These are phyloP conservation scores for Astrocystis sublimbata DNA, from an alignment of 495 filamentous ascomycete species.

Conservation along the genomic window DNA sequence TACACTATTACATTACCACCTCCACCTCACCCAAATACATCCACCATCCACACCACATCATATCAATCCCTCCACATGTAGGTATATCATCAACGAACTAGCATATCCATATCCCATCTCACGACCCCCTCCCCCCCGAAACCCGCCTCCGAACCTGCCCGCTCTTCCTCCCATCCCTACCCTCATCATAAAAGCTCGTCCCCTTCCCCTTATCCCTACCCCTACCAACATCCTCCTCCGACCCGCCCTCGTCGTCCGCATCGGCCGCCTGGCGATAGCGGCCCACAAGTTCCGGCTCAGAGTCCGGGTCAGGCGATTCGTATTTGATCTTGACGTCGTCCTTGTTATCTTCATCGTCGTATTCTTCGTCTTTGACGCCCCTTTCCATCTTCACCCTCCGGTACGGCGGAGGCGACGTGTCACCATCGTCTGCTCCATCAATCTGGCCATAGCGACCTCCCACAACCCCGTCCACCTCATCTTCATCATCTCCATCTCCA, in stretches of 20 bases:
- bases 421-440: slow-evolving; percentile 20
- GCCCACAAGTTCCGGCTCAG: slow-evolving; percentile 25
- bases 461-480: no score
- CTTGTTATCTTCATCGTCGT: slow-evolving; percentile 29
- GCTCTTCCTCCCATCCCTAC: slow-evolving; percentile 24
- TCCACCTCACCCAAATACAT: no score
- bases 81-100: no score
- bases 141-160: slow-evolving; percentile 20
- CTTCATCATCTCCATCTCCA: background rate
- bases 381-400: no score
- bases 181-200: slow-evolving; percentile 46
- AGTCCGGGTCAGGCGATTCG: background rate
- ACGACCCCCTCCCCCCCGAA: slow-evolving; percentile 24
- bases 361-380: slow-evolving; percentile 29
- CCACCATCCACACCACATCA: no score
- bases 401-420: slow-evolving; percentile 25
- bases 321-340: slow-evolving; percentile 24
- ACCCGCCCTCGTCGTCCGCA: slow-evolving; percentile 44
- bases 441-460: no score
- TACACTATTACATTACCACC: no score
- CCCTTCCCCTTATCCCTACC: no score
- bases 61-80: no score
- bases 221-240: slow-evolving; percentile 47
- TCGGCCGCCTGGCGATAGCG: slow-evolving; percentile 19
- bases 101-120: no score